Base-by-base conservation (phyloP, 768 basidiomycete genomes). In the Termitomyces sp. region DNA sequence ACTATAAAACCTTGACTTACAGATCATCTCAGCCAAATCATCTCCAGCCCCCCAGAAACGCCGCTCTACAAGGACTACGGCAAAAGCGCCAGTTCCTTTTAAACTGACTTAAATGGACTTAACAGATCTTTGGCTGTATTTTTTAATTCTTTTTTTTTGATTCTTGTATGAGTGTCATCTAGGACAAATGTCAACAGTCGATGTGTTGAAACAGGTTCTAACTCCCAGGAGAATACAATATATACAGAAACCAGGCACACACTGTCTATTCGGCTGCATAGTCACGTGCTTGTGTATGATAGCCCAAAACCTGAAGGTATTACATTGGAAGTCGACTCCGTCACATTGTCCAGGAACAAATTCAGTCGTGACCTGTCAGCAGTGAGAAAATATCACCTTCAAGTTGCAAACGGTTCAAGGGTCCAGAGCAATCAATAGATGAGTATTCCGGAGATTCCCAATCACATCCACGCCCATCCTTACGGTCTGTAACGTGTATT, bases 1-100 rank as follows among this genome's bases (percentile, higher is more conserved):
- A 18, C 40, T 18, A 1, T 2, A 35, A 23, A 26, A 8, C 5
- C 20, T 3, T 18, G 16, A 41, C 5, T 35, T 46, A 5, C 52
- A 74, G 71, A 66, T 74, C 43, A 60, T 64, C n/a, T 68, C 67
- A 20, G 64, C 71, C n/a, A 64, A 66, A 32, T 67, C 69, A 8
- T 68, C 72, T 35, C 66, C 70, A 20, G 65, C 66, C 6, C 57
- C 57, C 23, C 65, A 66, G n/a, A 69, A 62, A 57, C 56, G 64
- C 40, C 63, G 66, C 38, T 66, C 62, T 43, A 30, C 52, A n/a
- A 53, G 52, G 26, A 53, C 38, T 13, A 41, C 18, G 10, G 28
- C 38, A 38, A 47, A 48, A 30, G 30, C 50, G n/a, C 44, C 50
- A 13, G 23, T 50, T 26, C 64, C 62, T 28, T 60, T 66, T 41